Conservation (phyloP, 2,329 filamentous ascomycete genomes). For the Clarireedia paspali region DNA sequence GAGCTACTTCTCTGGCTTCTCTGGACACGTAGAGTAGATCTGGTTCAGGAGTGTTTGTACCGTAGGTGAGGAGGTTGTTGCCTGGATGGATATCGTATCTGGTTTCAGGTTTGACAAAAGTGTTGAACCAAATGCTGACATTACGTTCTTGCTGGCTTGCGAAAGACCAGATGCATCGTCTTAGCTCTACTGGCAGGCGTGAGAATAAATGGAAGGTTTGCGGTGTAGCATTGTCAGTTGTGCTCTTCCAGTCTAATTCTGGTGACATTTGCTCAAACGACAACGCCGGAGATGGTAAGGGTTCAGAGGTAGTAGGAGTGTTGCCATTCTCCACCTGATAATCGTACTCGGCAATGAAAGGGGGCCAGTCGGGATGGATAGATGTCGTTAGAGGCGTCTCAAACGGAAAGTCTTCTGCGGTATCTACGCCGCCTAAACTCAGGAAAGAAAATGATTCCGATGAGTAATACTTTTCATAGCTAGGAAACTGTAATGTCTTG, state of each 20-base stretch:
- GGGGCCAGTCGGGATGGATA: neutral
- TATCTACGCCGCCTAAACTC: neutral
- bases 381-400: neutral
- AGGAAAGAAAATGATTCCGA: neutral
- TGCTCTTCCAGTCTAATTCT: neutral
- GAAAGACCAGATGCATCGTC: conserved; percentile 1
- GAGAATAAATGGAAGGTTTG: conserved; percentile 1
- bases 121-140: neutral
- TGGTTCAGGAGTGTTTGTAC: neutral
- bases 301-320: neutral
- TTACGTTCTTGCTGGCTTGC: neutral
- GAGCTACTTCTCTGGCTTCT: neutral
- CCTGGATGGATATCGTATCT: neutral
- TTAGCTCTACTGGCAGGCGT: neutral
- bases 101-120: neutral
- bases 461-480: neutral
- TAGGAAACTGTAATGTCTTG: neutral
- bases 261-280: neutral
- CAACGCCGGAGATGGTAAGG: conserved; percentile 1
- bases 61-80: neutral
- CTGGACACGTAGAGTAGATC: neutral
- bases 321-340: conserved; percentile 1
- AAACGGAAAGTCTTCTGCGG: neutral
- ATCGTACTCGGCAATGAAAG: conserved; percentile 4
- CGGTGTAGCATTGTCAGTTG: neutral